Evolutionary conservation across 192 early-diverging fungal species (phyloP).

Genomic region (Mortierella antarctica): DNA sequence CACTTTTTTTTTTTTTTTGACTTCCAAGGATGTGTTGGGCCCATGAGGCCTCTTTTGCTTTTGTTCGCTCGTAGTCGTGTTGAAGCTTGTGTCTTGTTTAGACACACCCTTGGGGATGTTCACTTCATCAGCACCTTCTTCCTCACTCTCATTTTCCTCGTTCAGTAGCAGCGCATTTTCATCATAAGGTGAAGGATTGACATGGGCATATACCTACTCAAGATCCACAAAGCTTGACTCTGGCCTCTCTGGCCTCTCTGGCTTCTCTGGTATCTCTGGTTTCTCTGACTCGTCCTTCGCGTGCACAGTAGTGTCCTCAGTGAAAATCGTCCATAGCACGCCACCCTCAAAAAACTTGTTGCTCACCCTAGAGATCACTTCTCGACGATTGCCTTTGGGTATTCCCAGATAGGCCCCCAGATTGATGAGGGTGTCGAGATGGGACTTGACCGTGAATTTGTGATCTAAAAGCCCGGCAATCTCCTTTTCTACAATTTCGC

Average conservation of each 20-base stretch:
- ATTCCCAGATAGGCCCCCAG: slow-evolving; percentile 7
- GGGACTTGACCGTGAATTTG: neutral
- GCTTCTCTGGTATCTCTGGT: too few relatives aligned
- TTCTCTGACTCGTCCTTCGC: too few relatives aligned
- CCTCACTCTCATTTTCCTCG: too few relatives aligned
- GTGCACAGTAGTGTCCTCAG: neutral
- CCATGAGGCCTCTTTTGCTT: too few relatives aligned
- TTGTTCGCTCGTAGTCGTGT: too few relatives aligned
- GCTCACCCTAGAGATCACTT: neutral
- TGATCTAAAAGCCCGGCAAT: neutral
- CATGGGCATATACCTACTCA: neutral
- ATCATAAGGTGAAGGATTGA: neutral
- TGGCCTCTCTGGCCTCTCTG: too few relatives aligned
- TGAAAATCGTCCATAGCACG: neutral
- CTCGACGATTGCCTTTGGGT: neutral
- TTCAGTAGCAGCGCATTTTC: too few relatives aligned
- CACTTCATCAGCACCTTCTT: too few relatives aligned
- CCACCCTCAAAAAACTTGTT: neutral
- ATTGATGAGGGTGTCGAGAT: neutral
- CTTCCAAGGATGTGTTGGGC: neutral
- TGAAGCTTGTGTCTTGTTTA: too few relatives aligned
- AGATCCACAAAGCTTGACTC: neutral
- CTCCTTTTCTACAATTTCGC: neutral
- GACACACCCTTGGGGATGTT: too few relatives aligned
- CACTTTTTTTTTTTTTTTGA: neutral